A percentile compares a stretch with the other conserved stretches of the same genome.
phyloP scores from a whole-genome alignment of 805 yeast genomes.

The Candida nonsorbophila region DNA sequence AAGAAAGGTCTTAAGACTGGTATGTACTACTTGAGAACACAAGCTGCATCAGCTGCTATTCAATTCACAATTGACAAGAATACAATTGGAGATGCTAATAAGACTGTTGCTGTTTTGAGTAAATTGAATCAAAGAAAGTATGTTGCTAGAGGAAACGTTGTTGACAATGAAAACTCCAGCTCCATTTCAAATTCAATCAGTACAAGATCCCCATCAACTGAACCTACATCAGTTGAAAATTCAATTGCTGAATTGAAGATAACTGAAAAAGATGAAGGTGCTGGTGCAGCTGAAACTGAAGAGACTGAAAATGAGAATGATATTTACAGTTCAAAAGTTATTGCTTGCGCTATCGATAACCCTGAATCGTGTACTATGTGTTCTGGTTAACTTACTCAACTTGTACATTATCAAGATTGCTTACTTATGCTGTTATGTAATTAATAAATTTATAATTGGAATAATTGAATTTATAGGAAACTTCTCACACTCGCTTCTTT shows the following conservation, averaged over 20 bases:
- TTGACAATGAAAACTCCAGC: conserved; percentile 14
- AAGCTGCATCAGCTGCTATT: conserved; percentile 96
- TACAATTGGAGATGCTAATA: conserved; percentile 34
- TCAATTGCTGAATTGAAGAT: conserved; percentile 43
- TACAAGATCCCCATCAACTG: conserved; percentile 28
- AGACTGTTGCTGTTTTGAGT: conserved; percentile 31
- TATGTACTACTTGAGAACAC: conserved; percentile 95
- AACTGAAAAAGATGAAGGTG: conserved; percentile 8
- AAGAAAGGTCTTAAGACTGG: conserved; percentile 97
- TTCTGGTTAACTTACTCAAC: conserved; percentile 67
- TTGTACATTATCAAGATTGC: too few species aligned
- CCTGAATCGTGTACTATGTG: conserved; percentile 99
- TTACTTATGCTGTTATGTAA: too few species aligned
- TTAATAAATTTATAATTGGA: too few species aligned
- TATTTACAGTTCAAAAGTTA: conserved; percentile 86
- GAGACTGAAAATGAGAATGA: conserved; percentile 50
- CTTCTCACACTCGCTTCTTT: too few species aligned
- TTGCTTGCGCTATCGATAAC: conserved; percentile 95
- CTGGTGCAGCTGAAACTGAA: conserved; percentile 10
- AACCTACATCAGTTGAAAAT: conserved; percentile 39
- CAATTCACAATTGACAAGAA: conserved; percentile 62
- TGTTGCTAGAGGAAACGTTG: conserved; percentile 12
- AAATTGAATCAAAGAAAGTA: conserved; percentile 37
- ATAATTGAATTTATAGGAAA: too few species aligned
- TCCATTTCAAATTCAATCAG: too few species aligned